Conservation (phyloP, 495 filamentous ascomycete species). For the Poronia punctata region DNA sequence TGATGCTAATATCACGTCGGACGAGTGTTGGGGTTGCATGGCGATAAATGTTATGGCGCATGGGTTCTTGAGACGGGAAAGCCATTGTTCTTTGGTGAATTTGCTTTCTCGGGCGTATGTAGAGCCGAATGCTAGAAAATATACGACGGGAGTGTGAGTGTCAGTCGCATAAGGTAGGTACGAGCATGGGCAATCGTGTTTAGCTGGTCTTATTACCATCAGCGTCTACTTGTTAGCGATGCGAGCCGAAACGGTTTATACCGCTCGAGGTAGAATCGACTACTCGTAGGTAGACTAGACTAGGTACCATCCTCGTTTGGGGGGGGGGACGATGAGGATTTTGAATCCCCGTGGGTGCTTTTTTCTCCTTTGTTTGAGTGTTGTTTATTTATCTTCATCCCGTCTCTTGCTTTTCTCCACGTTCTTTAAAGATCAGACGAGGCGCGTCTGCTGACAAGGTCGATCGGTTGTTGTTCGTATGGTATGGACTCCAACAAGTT, state of each 20-base stretch:
- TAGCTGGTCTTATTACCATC: no score
- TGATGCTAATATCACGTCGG: slow-evolving; percentile 17
- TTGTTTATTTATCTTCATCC: background rate
- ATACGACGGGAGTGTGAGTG: background rate
- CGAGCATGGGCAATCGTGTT: no score
- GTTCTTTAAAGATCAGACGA: no score
- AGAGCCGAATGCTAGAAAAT: slow-evolving; percentile 36
- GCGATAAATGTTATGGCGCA: slow-evolving; percentile 37
- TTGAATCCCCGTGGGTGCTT: background rate
- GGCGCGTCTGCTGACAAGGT: slow-evolving; percentile 2
- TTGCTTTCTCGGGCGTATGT: slow-evolving; percentile 39
- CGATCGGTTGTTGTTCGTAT: no score
- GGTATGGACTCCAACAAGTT: no score
- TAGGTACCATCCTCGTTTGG: slow-evolving; percentile 22
- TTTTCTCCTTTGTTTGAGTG: background rate
- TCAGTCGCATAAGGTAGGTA: background rate
- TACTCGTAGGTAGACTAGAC: no score
- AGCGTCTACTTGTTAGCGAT: slow-evolving; percentile 21
- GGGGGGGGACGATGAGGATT: slow-evolving; percentile 15
- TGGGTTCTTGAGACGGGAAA: slow-evolving; percentile 39
- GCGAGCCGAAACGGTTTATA: slow-evolving; percentile 29
- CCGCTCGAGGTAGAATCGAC: slow-evolving; percentile 18
- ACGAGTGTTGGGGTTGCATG: slow-evolving; percentile 14
- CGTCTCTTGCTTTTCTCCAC: background rate
- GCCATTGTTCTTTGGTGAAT: slow-evolving; percentile 36